phyloP scores from a whole-genome alignment of 2,329 filamentous ascomycete species.

The Neonectria faginata region DNA sequence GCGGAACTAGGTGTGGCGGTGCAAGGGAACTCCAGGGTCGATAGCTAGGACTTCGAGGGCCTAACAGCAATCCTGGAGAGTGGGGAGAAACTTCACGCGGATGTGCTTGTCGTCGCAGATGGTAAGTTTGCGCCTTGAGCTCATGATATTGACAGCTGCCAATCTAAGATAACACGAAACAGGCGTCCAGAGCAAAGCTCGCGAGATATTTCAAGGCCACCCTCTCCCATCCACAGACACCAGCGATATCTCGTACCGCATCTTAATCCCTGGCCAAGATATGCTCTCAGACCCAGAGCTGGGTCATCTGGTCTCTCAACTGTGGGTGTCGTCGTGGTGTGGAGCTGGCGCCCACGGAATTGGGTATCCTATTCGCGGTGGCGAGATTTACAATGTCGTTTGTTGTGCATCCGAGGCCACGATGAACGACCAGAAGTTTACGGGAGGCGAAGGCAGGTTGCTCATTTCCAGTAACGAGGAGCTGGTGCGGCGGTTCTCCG shows the following conservation, averaged over 20 bases:
- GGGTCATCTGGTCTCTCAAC: constrained; percentile 60
- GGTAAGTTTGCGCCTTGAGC: too few relatives aligned
- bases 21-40: background rate
- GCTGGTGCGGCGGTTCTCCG: constrained; percentile 43
- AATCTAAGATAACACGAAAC: too few relatives aligned
- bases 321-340: constrained; percentile 69
- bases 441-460: too few relatives aligned
- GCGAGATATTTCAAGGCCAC: too few relatives aligned
- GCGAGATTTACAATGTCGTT: constrained; percentile 72
- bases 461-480: too few relatives aligned
- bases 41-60: constrained; percentile 11
- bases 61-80: background rate
- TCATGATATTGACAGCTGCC: too few relatives aligned
- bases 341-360: constrained; percentile 71
- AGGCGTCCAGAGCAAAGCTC: too few relatives aligned
- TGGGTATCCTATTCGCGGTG: constrained; percentile 69
- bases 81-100: background rate
- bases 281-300: constrained; percentile 61
- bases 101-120: constrained; percentile 66
- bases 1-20: background rate
- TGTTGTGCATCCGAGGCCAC: constrained; percentile 43
- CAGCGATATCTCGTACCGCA: constrained; percentile 73
- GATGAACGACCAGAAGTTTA: too few relatives aligned
- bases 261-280: constrained; percentile 64
- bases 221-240: constrained; percentile 54